Conservation (phyloP, 75 land plant genomes). For the Cunninghamia lanceolata region DNA sequence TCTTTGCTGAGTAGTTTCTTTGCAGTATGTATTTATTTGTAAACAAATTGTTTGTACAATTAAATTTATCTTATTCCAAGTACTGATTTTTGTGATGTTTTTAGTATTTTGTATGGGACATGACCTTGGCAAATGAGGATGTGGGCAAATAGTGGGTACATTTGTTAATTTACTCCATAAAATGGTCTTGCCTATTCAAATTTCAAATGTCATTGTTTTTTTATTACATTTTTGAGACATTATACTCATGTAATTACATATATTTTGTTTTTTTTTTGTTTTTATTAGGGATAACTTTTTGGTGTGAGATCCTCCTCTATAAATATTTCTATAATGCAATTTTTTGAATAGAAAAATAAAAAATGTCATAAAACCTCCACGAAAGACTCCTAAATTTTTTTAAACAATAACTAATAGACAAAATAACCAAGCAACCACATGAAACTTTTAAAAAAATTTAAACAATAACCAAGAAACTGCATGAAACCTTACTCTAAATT, state of each 20-base stretch:
- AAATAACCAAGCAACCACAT: too few relatives aligned
- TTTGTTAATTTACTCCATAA: background rate
- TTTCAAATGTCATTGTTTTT: background rate
- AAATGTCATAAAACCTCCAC: too few relatives aligned
- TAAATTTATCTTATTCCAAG: background rate
- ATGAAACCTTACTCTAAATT: too few relatives aligned
- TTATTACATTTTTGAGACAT: too few relatives aligned
- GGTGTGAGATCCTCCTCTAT: background rate
- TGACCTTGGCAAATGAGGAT: constrained; percentile 97
- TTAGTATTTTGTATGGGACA: constrained; percentile 77
- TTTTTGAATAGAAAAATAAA: too few relatives aligned
- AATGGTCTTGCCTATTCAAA: background rate
- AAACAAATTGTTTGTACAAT: background rate
- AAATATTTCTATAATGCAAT: background rate
- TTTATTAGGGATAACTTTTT: background rate
- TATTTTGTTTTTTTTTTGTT: background rate
- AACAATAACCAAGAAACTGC: too few relatives aligned
- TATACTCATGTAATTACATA: background rate
- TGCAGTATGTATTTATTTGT: background rate
- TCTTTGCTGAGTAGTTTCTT: background rate
- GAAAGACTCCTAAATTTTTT: too few relatives aligned
- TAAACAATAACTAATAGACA: too few relatives aligned
- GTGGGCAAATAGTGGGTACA: constrained; percentile 75
- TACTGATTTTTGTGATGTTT: background rate
- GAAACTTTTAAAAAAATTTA: too few relatives aligned